These are phyloP conservation scores for Arthrobotrys sphaeroides DNA, from an alignment of 2,329 filamentous ascomycete genomes.

Conservation along the genomic window DNA sequence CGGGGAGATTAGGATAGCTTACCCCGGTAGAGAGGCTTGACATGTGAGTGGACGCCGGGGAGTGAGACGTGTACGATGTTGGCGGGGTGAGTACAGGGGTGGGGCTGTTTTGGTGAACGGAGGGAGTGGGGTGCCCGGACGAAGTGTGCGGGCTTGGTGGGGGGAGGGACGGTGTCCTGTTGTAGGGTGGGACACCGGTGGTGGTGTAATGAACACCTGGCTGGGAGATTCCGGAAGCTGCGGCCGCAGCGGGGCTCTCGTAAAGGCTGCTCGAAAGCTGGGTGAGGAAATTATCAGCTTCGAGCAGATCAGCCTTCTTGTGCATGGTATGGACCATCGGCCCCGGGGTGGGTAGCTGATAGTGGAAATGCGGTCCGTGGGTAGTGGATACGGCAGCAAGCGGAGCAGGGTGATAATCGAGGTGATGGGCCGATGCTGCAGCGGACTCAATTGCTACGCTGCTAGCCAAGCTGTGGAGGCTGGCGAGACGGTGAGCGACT, in stretches of 20 bases:
- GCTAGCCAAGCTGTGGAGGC: constrained; percentile 73
- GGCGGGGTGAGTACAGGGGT: constrained; percentile 52
- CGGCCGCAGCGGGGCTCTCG: constrained; percentile 84
- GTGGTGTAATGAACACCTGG: constrained; percentile 49
- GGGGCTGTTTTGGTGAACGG: constrained; percentile 48
- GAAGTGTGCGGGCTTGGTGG: constrained; percentile 50
- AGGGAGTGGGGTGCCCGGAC: constrained; percentile 49
- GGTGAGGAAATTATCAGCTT: constrained; percentile 93
- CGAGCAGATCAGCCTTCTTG: constrained; percentile 91
- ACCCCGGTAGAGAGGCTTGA: constrained; percentile 60
- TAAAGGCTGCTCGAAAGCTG: constrained; percentile 97
- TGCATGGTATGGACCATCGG: constrained; percentile 79
- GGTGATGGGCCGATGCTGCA: constrained; percentile 31
- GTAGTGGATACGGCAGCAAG: constrained; percentile 67
- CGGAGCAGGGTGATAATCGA: constrained; percentile 68
- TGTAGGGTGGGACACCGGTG: constrained; percentile 34
- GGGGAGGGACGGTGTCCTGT: constrained; percentile 43
- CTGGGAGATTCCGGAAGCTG: constrained; percentile 69
- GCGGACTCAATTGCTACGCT: constrained; percentile 69
- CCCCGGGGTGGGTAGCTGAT: constrained; percentile 63
- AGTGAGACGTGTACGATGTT: constrained; percentile 53
- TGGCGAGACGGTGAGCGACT: constrained; percentile 86
- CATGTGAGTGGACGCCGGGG: constrained; percentile 55
- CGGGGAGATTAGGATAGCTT: constrained; percentile 79
- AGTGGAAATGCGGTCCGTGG: constrained; percentile 64